Evolutionary conservation across 352 stramenopile genomes (phyloP).

Genomic region (Phytophthora citricola): DNA sequence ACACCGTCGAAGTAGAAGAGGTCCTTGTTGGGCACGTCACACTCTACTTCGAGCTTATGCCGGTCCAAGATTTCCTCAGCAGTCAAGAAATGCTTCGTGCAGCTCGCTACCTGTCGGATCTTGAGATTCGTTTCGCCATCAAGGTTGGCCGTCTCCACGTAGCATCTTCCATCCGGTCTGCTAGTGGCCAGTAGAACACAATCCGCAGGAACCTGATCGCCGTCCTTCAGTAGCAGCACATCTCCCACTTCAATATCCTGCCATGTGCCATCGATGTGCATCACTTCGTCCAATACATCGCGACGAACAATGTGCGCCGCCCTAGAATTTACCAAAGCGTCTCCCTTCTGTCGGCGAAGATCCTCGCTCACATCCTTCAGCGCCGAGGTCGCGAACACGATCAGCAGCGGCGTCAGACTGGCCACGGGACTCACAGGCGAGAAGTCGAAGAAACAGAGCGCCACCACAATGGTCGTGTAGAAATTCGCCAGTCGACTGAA

Average conservation of each 20-base stretch:
- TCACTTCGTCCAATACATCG: slow-evolving; percentile 58
- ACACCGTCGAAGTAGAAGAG: slow-evolving; percentile 89
- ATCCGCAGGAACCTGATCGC: slow-evolving; percentile 84
- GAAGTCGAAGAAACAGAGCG: slow-evolving; percentile 90
- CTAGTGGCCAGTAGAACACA: slow-evolving; percentile 84
- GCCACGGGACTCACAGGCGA: slow-evolving; percentile 85
- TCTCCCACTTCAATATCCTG: slow-evolving; percentile 89
- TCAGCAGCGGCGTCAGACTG: slow-evolving; percentile 85
- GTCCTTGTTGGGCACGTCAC: slow-evolving; percentile 85
- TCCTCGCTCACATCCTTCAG: slow-evolving; percentile 90
- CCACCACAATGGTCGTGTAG: slow-evolving; percentile 90
- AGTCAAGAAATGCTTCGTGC: slow-evolving; percentile 78
- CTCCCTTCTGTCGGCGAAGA: slow-evolving; percentile 77
- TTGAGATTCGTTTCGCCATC: slow-evolving; percentile 92
- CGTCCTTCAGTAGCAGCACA: slow-evolving; percentile 81
- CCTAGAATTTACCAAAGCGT: slow-evolving; percentile 83
- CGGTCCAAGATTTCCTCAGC: slow-evolving; percentile 78
- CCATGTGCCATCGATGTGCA: slow-evolving; percentile 79
- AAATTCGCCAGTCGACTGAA: slow-evolving; percentile 90
- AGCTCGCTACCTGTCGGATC: slow-evolving; percentile 79
- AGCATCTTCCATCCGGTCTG: slow-evolving; percentile 76
- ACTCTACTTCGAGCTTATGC: slow-evolving; percentile 74
- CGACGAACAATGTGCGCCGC: slow-evolving; percentile 75
- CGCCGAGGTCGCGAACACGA: slow-evolving; percentile 90
- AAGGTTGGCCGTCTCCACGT: slow-evolving; percentile 88